Evolutionary conservation across 2,329 filamentous ascomycete species (phyloP).

Genomic region (Pseudopyricularia javanii): DNA sequence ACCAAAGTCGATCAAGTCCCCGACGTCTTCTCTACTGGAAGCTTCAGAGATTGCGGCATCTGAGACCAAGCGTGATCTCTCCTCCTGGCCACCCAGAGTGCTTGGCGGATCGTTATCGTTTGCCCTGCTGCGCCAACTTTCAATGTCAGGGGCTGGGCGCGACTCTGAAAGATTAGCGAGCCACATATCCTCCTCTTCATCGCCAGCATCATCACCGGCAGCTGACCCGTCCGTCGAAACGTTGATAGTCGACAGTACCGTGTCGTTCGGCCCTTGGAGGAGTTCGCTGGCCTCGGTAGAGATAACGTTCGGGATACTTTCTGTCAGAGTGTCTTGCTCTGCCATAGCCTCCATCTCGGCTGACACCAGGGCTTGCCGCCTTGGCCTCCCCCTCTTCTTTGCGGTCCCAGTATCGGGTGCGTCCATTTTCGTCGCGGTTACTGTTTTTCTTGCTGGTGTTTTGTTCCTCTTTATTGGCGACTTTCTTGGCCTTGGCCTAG

Average conservation of each 20-base stretch:
- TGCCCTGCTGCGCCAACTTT: background rate
- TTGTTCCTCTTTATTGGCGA: constrained; percentile 7
- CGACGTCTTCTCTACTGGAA: background rate
- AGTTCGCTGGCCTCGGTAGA: background rate
- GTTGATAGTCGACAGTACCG: background rate
- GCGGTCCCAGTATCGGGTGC: constrained; percentile 8
- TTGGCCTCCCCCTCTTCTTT: constrained; percentile 18
- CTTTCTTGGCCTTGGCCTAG: constrained; percentile 8
- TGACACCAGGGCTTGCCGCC: constrained; percentile 12
- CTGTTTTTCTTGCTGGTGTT: constrained; percentile 7
- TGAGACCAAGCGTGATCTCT: background rate
- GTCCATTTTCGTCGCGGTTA: constrained; percentile 14
- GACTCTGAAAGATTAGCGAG: constrained; percentile 8
- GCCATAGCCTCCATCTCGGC: constrained; percentile 14
- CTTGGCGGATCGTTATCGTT: background rate
- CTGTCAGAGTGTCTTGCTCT: constrained; percentile 8
- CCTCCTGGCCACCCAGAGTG: background rate
- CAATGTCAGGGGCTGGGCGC: background rate
- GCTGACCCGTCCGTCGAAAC: background rate
- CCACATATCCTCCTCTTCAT: constrained; percentile 9
- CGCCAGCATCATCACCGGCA: constrained; percentile 1
- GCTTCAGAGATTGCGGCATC: background rate
- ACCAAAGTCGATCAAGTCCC: constrained; percentile 4
- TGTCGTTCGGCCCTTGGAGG: constrained; percentile 4
- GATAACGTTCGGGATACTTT: background rate